Percentiles rank a stretch among this genome's conserved stretches.
These are phyloP conservation scores for Kregervanrija fluxuum DNA, from an alignment of 805 yeast genomes.

Conservation along the genomic window DNA sequence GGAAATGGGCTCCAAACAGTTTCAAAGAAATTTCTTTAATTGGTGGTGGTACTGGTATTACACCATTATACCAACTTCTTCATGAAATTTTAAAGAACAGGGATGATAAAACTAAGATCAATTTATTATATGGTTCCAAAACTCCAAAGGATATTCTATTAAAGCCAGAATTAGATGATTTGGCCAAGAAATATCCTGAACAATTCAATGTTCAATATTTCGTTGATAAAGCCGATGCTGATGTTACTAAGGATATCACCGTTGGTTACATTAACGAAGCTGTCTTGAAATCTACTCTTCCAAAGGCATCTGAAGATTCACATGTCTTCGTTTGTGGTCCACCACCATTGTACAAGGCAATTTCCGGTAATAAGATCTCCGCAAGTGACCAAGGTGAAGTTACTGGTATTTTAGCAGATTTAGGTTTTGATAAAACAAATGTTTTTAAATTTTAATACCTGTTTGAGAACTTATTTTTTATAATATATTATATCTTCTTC, in stretches of 20 bases:
- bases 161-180: constrained; percentile 65
- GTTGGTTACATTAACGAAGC: constrained; percentile 78
- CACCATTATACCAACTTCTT: constrained; percentile 87
- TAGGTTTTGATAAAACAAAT: constrained; percentile 80
- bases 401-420: constrained; percentile 77
- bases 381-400: constrained; percentile 95
- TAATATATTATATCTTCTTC: neutral
- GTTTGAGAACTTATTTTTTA: neutral
- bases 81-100: constrained; percentile 74
- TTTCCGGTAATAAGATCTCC: constrained; percentile 79
- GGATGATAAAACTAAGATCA: constrained; percentile 81
- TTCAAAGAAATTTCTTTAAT: constrained; percentile 72
- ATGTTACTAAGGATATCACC: constrained; percentile 44
- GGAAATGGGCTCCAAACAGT: constrained; percentile 84
- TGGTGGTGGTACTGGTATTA: constrained; percentile 97
- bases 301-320: constrained; percentile 55
- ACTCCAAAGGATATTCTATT: constrained; percentile 75
- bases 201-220: constrained; percentile 75
- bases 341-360: constrained; percentile 78
- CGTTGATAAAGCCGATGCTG: constrained; percentile 49
- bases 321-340: constrained; percentile 94
- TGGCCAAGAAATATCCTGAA: constrained; percentile 63
- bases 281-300: constrained; percentile 50
- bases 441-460: constrained; percentile 73
- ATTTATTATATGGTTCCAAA: constrained; percentile 73